phyloP scores from a whole-genome alignment of 768 basidiomycete species.

The Rhizopogon sp. region DNA sequence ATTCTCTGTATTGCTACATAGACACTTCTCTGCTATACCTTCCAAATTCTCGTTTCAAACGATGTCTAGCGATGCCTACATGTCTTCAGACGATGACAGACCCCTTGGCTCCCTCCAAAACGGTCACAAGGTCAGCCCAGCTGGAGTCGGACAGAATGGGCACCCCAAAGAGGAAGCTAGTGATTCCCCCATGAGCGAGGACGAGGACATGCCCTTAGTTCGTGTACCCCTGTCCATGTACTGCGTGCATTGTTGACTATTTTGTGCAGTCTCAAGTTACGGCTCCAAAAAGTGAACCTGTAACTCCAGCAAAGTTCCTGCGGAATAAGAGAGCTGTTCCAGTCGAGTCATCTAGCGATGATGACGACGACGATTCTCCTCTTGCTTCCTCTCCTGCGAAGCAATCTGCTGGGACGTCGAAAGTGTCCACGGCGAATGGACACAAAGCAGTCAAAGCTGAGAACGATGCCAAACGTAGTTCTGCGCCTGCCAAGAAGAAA shows the following conservation, averaged over 20 bases:
- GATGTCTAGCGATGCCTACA: constrained; percentile 45
- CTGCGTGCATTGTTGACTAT: constrained; percentile 16
- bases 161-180: constrained; percentile 32
- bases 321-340: constrained; percentile 52
- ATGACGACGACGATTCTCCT: constrained; percentile 46
- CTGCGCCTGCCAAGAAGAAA: constrained; percentile 40
- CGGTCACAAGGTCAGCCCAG: constrained; percentile 37
- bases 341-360: constrained; percentile 55
- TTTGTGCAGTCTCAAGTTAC: constrained; percentile 49
- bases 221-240: constrained; percentile 17
- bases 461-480: constrained; percentile 38
- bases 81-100: constrained; percentile 58
- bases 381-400: constrained; percentile 72
- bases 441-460: constrained; percentile 29
- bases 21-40: constrained; percentile 10
- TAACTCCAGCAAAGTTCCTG: constrained; percentile 21
- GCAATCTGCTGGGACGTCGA: constrained; percentile 36
- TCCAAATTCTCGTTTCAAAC: constrained; percentile 1
- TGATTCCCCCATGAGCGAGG: constrained; percentile 58
- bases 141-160: constrained; percentile 38
- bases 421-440: constrained; percentile 36
- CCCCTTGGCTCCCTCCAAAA: constrained; percentile 38
- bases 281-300: constrained; percentile 31
- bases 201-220: constrained; percentile 70
- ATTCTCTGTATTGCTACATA: constrained; percentile 20